These are phyloP conservation scores for Cutaneotrichosporon dermatis DNA, from an alignment of 1,284 basidiomycete species.

Conservation along the genomic window DNA sequence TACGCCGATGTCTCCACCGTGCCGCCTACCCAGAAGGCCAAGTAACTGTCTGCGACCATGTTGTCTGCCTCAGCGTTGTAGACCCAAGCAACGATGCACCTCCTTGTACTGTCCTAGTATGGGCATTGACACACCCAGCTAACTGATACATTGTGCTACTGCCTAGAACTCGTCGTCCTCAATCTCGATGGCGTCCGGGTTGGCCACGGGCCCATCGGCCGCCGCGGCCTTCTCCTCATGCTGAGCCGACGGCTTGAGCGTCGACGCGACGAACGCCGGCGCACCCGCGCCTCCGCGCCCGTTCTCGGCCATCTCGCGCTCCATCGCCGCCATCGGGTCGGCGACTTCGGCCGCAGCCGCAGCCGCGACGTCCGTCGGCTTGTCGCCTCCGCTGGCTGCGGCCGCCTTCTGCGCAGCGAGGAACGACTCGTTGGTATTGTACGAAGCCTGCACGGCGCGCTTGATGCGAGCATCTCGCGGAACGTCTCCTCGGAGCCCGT, in stretches of 20 bases:
- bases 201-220: conserved; percentile 26
- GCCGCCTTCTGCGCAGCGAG: conserved; percentile 78
- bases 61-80: no score
- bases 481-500: conserved; percentile 98
- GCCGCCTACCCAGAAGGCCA: conserved; percentile 17
- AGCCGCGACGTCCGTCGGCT: conserved; percentile 35
- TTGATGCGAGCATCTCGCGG: conserved; percentile 99
- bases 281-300: conserved; percentile 50
- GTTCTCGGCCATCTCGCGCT: conserved; percentile 62
- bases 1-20: conserved; percentile 14
- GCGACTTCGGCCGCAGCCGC: conserved; percentile 47
- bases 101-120: no score
- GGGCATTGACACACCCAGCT: not conserved
- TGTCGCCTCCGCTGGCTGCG: conserved; percentile 50
- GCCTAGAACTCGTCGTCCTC: conserved; percentile 44
- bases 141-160: conserved; percentile 2
- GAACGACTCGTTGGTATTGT: conserved; percentile 87
- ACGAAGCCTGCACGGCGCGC: conserved; percentile 94
- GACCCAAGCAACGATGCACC: no score
- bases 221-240: conserved; percentile 29
- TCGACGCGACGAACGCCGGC: conserved; percentile 65
- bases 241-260: conserved; percentile 28
- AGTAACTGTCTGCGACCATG: conserved; percentile 31
- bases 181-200: conserved; percentile 48
- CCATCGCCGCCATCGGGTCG: conserved; percentile 57